A percentile compares a stretch with the other conserved stretches of the same genome.
Evolutionary conservation across 2,329 filamentous ascomycete species (phyloP).

Genomic region (Allantophomopsis cytisporea): DNA sequence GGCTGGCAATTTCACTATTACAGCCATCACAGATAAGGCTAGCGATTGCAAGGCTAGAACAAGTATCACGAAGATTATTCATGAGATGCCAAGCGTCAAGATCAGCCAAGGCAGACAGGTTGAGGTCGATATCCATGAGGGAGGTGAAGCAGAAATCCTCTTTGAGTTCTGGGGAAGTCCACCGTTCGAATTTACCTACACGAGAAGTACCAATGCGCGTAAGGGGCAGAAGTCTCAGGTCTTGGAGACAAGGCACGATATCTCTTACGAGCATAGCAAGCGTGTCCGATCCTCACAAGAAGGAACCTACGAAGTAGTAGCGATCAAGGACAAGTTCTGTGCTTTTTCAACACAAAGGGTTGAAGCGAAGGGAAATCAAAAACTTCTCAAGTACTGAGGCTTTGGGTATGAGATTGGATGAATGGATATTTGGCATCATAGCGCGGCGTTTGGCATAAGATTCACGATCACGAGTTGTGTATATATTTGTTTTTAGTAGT

Average conservation of each 20-base stretch:
- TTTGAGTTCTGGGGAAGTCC: conserved; percentile 95
- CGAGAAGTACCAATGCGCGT: conserved; percentile 69
- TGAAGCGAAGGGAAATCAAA: conserved; percentile 32
- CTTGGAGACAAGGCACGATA: conserved; percentile 81
- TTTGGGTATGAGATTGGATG: background rate
- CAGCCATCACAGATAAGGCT: conserved; percentile 73
- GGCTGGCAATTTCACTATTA: conserved; percentile 80
- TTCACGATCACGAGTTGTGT: background rate
- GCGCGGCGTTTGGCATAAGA: conserved; percentile 16
- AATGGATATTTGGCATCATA: conserved; percentile 11
- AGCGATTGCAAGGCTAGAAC: conserved; percentile 76
- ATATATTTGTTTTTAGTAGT: background rate
- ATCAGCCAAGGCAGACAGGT: conserved; percentile 74
- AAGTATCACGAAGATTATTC: conserved; percentile 70
- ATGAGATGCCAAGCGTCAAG: conserved; percentile 81
- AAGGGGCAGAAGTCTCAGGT: conserved; percentile 68
- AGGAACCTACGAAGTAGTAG: conserved; percentile 93
- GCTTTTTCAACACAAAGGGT: conserved; percentile 65
- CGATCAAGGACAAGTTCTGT: conserved; percentile 88
- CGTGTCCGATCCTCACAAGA: conserved; percentile 78
- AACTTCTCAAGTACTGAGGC: conserved; percentile 6
- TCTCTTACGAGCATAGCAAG: conserved; percentile 71
- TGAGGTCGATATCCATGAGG: conserved; percentile 90
- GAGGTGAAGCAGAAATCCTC: conserved; percentile 80
- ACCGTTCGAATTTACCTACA: conserved; percentile 97